Conservation (phyloP, 164 flowering plant species). For the Nelumbo lutea region DNA sequence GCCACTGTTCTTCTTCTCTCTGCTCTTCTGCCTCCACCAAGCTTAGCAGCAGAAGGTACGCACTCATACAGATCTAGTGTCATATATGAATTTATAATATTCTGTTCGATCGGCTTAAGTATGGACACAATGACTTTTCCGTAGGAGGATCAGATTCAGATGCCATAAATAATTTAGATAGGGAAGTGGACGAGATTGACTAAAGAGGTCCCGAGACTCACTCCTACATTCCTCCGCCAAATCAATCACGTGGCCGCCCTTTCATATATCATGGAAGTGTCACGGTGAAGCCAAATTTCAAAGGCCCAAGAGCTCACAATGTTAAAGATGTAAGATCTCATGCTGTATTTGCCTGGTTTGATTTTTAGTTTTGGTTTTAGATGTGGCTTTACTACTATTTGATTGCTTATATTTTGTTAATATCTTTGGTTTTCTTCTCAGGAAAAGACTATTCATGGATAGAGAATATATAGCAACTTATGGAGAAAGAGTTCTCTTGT, state of each 20-base stretch:
- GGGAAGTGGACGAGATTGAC: slow-evolving; percentile 66
- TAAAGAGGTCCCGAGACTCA: slow-evolving; percentile 94
- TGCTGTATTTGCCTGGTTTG: neutral
- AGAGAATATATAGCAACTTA: too few species aligned
- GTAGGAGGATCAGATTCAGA: neutral
- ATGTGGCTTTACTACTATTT: neutral
- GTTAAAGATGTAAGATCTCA: neutral
- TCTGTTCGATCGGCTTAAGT: neutral
- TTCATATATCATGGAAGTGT: slow-evolving; percentile 11
- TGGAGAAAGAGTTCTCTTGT: neutral
- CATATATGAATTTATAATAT: neutral
- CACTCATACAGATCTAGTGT: too few species aligned
- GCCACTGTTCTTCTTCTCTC: slow-evolving; percentile 16
- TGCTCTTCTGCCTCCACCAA: slow-evolving; percentile 23
- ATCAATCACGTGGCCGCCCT: slow-evolving; percentile 23
- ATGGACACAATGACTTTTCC: neutral
- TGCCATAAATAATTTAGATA: slow-evolving; percentile 5
- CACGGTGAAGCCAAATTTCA: slow-evolving; percentile 15
- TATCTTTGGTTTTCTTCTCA: neutral
- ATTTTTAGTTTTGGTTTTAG: too few species aligned
- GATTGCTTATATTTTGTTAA: neutral
- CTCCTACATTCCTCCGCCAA: slow-evolving; percentile 57
- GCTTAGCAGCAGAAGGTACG: slow-evolving; percentile 33
- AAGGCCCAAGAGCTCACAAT: slow-evolving; percentile 9
- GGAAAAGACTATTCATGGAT: neutral